Percentiles rank a stretch among this genome's conserved stretches.
Conservation (phyloP, 1,139 yeast species). For the Diutina mesorugosa region DNA sequence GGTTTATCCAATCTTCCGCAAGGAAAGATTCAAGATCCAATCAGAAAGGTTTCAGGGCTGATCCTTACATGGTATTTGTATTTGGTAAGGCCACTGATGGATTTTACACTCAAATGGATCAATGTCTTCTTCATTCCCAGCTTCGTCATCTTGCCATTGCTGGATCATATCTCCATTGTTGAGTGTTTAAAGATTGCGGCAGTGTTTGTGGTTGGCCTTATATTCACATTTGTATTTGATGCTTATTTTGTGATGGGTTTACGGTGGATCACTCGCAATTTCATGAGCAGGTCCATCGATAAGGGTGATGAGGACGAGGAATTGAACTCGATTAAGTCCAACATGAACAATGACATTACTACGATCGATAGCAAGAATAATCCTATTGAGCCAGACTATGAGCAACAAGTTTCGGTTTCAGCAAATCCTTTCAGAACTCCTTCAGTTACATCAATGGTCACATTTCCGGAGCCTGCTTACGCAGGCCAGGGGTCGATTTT, state of each 20-base stretch:
- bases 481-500: background rate
- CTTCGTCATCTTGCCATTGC: slow-evolving; percentile 56
- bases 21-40: background rate
- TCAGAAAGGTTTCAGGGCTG: slow-evolving; percentile 19
- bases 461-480: background rate
- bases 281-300: slow-evolving; percentile 8
- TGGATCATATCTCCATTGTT: slow-evolving; percentile 46
- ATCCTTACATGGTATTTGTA: slow-evolving; percentile 28
- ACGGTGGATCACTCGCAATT: slow-evolving; percentile 11
- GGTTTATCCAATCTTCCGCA: slow-evolving; percentile 8
- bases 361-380: slow-evolving; percentile 16
- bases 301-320: slow-evolving; percentile 8
- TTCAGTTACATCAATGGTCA: background rate
- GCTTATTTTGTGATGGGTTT: slow-evolving; percentile 24
- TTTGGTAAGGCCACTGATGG: slow-evolving; percentile 49
- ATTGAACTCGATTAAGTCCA: background rate
- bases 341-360: slow-evolving; percentile 18
- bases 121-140: slow-evolving; percentile 70
- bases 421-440: background rate
- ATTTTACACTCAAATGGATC: slow-evolving; percentile 66
- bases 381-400: background rate
- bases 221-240: slow-evolving; percentile 30
- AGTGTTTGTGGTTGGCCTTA: slow-evolving; percentile 53
- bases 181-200: slow-evolving; percentile 69
- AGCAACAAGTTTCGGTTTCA: background rate